Percentiles rank a stretch among this genome's conserved stretches.
phyloP scores from a whole-genome alignment of 352 stramenopile species.

The Elongisporangium prolatum region DNA sequence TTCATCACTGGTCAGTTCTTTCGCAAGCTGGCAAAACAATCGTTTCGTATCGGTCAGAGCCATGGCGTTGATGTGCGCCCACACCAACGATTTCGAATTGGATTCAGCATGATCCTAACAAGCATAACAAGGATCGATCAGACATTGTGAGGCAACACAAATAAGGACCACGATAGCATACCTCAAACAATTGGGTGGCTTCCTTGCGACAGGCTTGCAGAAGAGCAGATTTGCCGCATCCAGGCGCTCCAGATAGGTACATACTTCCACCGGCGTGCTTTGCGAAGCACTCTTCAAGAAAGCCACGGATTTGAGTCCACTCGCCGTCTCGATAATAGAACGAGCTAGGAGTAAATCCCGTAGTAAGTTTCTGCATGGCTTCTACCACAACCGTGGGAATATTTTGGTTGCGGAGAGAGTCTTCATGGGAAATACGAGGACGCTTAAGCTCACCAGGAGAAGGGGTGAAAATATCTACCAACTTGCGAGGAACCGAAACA shows the following conservation, averaged over 20 bases:
- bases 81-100: slow-evolving; percentile 32
- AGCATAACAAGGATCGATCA: slow-evolving; percentile 4
- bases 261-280: slow-evolving; percentile 48
- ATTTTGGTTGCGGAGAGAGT: too few relatives aligned
- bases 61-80: slow-evolving; percentile 75
- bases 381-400: slow-evolving; percentile 7
- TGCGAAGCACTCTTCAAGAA: slow-evolving; percentile 57
- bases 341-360: slow-evolving; percentile 32
- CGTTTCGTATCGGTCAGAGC: slow-evolving; percentile 36
- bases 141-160: slow-evolving; percentile 3
- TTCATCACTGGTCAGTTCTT: slow-evolving; percentile 37
- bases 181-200: slow-evolving; percentile 1
- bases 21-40: slow-evolving; percentile 56
- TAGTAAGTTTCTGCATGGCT: slow-evolving; percentile 47
- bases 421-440: too few relatives aligned
- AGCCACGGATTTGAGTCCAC: slow-evolving; percentile 37
- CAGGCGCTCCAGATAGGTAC: slow-evolving; percentile 76
- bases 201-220: slow-evolving; percentile 60
- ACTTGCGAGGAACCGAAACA: slow-evolving; percentile 27
- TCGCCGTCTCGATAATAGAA: slow-evolving; percentile 66
- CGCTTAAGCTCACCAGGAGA: slow-evolving; percentile 31
- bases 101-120: slow-evolving; percentile 22
- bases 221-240: slow-evolving; percentile 74
- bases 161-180: background rate
- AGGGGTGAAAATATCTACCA: slow-evolving; percentile 63